phyloP scores from a whole-genome alignment of 2,329 filamentous ascomycete genomes.

The Pseudopithomyces chartarum region DNA sequence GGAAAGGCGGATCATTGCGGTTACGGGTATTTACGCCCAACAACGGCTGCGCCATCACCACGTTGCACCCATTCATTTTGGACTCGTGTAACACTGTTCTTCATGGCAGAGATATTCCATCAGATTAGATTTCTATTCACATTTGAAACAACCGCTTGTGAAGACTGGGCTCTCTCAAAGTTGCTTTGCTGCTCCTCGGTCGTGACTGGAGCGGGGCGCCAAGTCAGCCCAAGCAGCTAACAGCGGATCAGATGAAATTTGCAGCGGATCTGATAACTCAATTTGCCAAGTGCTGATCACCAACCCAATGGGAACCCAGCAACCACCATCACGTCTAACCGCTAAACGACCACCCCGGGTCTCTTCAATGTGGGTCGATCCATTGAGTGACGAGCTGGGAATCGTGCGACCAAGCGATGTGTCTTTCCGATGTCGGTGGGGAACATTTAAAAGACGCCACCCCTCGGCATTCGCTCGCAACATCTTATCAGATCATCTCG shows the following conservation, averaged over 20 bases:
- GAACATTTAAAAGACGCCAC: conserved; percentile 21
- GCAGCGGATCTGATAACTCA: conserved; percentile 22
- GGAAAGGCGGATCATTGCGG: background rate
- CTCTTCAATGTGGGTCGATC: conserved; percentile 7
- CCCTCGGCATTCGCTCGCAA: conserved; percentile 6
- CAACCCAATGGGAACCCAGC: conserved; percentile 13
- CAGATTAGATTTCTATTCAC: background rate
- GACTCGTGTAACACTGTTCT: background rate
- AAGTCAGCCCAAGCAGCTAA: conserved; percentile 18
- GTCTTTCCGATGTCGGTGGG: conserved; percentile 23
- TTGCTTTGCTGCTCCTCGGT: background rate
- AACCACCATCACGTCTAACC: conserved; percentile 4
- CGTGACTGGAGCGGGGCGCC: conserved; percentile 5
- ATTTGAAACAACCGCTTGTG: background rate
- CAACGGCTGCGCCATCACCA: background rate
- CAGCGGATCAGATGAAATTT: conserved; percentile 28
- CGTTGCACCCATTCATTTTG: background rate
- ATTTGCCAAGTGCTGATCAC: background rate
- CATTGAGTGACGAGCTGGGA: conserved; percentile 3
- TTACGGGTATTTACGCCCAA: background rate
- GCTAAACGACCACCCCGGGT: conserved; percentile 7
- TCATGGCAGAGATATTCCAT: background rate
- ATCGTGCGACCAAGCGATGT: background rate
- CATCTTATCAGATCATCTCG: conserved; percentile 47
- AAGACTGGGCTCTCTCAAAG: too few relatives aligned